A percentile compares a stretch with the other conserved stretches of the same genome.
Evolutionary conservation across 2,329 filamentous ascomycete species (phyloP).

Genomic region (Herpotrichia juniperi): DNA sequence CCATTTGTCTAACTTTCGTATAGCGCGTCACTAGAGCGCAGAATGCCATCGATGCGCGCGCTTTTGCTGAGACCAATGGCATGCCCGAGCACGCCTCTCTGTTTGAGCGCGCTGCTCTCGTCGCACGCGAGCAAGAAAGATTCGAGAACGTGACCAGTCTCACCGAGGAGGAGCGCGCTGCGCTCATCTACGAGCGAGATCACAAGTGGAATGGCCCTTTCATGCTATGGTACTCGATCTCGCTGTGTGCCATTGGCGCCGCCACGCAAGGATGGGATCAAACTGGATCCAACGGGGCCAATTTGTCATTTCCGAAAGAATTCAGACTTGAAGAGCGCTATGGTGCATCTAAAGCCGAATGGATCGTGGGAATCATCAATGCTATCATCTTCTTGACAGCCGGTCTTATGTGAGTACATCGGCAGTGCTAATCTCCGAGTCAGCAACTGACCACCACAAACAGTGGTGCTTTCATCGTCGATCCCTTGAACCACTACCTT

Average conservation of each 20-base stretch:
- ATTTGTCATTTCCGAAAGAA: slow-evolving; percentile 64
- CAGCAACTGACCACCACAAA: slow-evolving; percentile 6
- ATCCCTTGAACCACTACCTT: slow-evolving; percentile 46
- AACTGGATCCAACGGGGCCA: slow-evolving; percentile 62
- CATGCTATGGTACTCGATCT: slow-evolving; percentile 70
- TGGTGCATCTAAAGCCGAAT: slow-evolving; percentile 25
- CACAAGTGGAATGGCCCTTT: slow-evolving; percentile 68
- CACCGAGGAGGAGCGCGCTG: slow-evolving; percentile 63
- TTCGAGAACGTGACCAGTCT: slow-evolving; percentile 69
- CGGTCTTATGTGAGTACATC: slow-evolving; percentile 41
- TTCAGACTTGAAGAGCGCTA: slow-evolving; percentile 50
- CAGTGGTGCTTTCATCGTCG: slow-evolving; percentile 39
- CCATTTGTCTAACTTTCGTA: neutral
- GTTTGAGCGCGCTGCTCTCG: slow-evolving; percentile 72
- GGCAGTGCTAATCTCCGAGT: slow-evolving; percentile 10
- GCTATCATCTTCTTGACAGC: slow-evolving; percentile 49
- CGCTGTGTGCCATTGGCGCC: slow-evolving; percentile 71
- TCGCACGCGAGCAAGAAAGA: slow-evolving; percentile 71
- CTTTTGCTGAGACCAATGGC: slow-evolving; percentile 66
- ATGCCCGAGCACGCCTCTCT: slow-evolving; percentile 64
- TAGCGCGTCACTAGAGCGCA: slow-evolving; percentile 46
- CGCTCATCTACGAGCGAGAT: slow-evolving; percentile 65
- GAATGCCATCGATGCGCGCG: slow-evolving; percentile 62
- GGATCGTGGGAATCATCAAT: slow-evolving; percentile 42
- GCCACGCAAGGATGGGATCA: slow-evolving; percentile 73